Conservation (phyloP, 805 yeast genomes). For the Metschnikowia reukaufii region DNA sequence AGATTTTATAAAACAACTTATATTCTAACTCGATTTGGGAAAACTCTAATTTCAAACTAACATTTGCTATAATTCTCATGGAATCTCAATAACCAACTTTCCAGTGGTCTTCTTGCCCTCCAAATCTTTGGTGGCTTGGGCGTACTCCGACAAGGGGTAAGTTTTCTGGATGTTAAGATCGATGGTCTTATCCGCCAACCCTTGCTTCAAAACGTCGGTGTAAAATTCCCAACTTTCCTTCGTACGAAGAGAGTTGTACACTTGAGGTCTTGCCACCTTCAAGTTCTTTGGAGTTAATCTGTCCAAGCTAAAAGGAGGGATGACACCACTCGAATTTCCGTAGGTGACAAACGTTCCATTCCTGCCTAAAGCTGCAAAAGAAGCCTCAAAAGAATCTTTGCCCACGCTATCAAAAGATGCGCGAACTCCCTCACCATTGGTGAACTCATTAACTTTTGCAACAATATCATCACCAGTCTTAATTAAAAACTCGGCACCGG, state of each 20-base stretch:
- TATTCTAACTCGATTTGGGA: too few species aligned
- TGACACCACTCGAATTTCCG: slow-evolving; percentile 87
- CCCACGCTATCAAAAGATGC: slow-evolving; percentile 78
- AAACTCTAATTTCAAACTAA: too few species aligned
- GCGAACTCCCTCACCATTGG: slow-evolving; percentile 64
- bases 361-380: slow-evolving; percentile 59
- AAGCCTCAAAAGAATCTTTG: slow-evolving; percentile 67
- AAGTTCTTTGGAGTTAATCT: slow-evolving; percentile 62
- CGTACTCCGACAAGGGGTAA: slow-evolving; percentile 63
- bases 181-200: slow-evolving; percentile 11
- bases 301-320: slow-evolving; percentile 59
- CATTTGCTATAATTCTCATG: background rate
- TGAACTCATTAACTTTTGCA: slow-evolving; percentile 55
- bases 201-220: slow-evolving; percentile 45
- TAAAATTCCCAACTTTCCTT: slow-evolving; percentile 56
- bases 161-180: slow-evolving; percentile 48
- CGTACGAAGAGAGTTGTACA: slow-evolving; percentile 51
- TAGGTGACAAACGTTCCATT: slow-evolving; percentile 75
- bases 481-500: slow-evolving; percentile 77
- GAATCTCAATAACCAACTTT: slow-evolving; percentile 61
- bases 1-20: too few species aligned
- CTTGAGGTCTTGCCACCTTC: slow-evolving; percentile 62
- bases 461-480: slow-evolving; percentile 58
- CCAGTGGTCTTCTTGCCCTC: slow-evolving; percentile 72
- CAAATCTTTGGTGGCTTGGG: slow-evolving; percentile 41